phyloP scores from a whole-genome alignment of 345 rosid species.

The Brassica napus region DNA sequence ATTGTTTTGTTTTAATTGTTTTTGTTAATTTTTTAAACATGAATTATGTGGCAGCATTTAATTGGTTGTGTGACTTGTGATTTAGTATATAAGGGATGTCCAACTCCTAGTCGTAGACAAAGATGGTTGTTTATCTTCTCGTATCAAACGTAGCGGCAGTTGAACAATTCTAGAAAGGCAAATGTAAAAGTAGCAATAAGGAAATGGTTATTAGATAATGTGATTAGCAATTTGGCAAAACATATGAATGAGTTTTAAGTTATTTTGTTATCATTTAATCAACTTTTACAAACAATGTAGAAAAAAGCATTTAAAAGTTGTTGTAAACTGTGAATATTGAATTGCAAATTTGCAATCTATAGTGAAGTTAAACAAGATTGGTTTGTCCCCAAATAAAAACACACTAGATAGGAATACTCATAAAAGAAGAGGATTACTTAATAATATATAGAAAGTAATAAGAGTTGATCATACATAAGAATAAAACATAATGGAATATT shows the following conservation, averaged over 20 bases:
- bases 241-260: not conserved
- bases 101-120: not conserved
- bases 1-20: too few relatives aligned
- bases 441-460: not conserved
- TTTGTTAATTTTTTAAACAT: too few relatives aligned
- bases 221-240: not conserved
- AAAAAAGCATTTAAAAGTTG: not conserved
- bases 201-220: not conserved
- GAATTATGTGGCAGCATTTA: too few relatives aligned
- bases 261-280: not conserved
- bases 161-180: conserved; percentile 21
- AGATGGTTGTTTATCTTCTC: conserved; percentile 32
- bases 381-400: not conserved
- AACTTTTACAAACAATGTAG: not conserved
- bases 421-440: not conserved
- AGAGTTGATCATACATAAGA: conserved; percentile 3
- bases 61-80: too few relatives aligned
- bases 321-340: not conserved
- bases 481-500: not conserved
- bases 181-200: not conserved
- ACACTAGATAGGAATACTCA: not conserved
- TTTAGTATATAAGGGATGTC: too few relatives aligned
- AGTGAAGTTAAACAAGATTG: conserved; percentile 16
- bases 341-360: not conserved
- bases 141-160: conserved; percentile 32